These are phyloP conservation scores for Catenaria anguillulae DNA, from an alignment of 371 early-diverging fungal species.

Conservation along the genomic window DNA sequence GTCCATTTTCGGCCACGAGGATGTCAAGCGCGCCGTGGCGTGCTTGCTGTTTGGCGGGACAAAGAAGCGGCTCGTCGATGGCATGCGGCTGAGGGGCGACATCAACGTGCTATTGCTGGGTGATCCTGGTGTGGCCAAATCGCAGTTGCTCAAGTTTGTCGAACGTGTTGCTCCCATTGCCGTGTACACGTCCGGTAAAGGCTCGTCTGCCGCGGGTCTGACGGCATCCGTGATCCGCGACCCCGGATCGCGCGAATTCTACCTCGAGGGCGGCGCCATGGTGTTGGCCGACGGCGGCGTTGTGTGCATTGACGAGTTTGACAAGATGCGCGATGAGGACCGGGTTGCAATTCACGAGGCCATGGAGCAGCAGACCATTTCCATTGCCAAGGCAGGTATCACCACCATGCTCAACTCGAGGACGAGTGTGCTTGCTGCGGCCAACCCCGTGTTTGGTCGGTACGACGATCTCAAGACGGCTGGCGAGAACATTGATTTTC, in stretches of 20 bases:
- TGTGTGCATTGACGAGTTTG: conserved; percentile 98
- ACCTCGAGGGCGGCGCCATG: conserved; percentile 98
- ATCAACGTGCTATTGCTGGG: conserved; percentile 98
- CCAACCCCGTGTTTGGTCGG: conserved; percentile 95
- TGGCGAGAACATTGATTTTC: conserved; percentile 96
- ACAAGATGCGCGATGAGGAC: conserved; percentile 98
- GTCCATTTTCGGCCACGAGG: conserved; percentile 95
- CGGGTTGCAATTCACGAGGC: conserved; percentile 61
- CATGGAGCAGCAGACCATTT: conserved; percentile 99
- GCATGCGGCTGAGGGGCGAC: conserved; percentile 94
- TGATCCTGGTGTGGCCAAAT: conserved; percentile 99
- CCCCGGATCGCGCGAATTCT: conserved; percentile 95
- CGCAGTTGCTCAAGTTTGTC: conserved; percentile 96
- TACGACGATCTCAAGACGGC: conserved; percentile 94
- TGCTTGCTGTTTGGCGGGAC: conserved; percentile 94
- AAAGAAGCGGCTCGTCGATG: conserved; percentile 78
- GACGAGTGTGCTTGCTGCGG: conserved; percentile 93
- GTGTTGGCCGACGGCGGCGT: conserved; percentile 98
- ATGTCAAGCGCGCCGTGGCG: conserved; percentile 92
- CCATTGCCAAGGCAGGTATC: conserved; percentile 97
- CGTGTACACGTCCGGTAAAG: conserved; percentile 98
- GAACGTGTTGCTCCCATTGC: conserved; percentile 91
- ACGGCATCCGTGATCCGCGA: conserved; percentile 97
- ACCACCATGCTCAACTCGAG: conserved; percentile 92
- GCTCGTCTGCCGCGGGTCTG: conserved; percentile 97